Evolutionary conservation across 1,284 basidiomycete species (phyloP).

Genomic region (Pascua sp.): DNA sequence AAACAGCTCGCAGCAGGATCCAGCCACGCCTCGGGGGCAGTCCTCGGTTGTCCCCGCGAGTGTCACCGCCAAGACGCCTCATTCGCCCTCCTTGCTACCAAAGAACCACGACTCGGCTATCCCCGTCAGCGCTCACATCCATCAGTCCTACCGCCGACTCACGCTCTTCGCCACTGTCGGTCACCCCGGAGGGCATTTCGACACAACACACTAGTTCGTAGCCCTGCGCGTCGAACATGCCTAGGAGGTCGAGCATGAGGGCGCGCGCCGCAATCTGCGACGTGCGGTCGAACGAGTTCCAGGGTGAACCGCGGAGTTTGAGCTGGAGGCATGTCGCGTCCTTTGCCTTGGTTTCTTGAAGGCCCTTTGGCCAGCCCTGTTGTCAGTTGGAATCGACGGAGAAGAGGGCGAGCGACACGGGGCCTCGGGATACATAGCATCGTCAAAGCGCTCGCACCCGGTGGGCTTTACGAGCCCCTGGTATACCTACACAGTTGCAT

Average conservation of each 20-base stretch:
- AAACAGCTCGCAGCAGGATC: too few species aligned
- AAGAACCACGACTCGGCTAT: slow-evolving; percentile 3
- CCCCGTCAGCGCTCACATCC: neutral
- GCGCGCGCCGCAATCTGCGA: neutral
- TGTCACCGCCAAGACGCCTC: too few species aligned
- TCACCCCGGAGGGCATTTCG: neutral
- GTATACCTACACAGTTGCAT: too few species aligned
- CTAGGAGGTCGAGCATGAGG: neutral
- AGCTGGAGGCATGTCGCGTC: neutral
- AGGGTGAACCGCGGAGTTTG: neutral
- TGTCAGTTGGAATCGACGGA: neutral
- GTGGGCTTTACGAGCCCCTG: too few species aligned
- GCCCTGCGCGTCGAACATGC: neutral
- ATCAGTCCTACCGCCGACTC: neutral
- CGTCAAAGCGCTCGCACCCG: too few species aligned
- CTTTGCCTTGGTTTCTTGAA: neutral
- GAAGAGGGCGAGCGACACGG: too few species aligned
- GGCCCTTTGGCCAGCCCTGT: neutral
- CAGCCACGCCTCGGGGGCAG: too few species aligned
- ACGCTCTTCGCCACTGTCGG: neutral
- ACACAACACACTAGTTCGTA: neutral
- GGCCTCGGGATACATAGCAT: too few species aligned
- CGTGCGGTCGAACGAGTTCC: neutral
- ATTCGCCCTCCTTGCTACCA: neutral
- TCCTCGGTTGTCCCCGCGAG: too few species aligned